phyloP scores from a whole-genome alignment of 2,329 filamentous ascomycete genomes.

The Falciphora oryzae region DNA sequence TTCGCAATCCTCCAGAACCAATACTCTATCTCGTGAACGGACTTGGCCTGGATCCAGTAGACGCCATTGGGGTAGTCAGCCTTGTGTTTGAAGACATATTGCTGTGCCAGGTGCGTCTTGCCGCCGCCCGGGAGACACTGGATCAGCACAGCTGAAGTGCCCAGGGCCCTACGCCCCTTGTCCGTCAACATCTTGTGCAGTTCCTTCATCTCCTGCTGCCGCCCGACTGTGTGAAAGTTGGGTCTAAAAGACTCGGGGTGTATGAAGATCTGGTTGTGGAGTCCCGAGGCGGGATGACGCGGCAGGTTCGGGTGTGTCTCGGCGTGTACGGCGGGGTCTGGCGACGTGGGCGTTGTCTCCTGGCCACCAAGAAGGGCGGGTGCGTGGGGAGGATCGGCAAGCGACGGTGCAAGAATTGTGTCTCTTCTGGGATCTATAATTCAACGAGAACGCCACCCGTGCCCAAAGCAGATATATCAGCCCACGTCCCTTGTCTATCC shows the following conservation, averaged over 20 bases:
- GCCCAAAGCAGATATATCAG: conserved; percentile 5
- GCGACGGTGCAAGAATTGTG: conserved; percentile 6
- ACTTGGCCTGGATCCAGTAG: conserved; percentile 64
- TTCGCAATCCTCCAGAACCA: conserved; percentile 63
- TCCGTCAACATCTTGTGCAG: conserved; percentile 57
- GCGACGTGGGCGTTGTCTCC: background rate
- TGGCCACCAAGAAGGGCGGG: background rate
- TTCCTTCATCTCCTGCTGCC: conserved; percentile 48
- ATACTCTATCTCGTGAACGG: conserved; percentile 49
- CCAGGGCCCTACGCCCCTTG: conserved; percentile 45
- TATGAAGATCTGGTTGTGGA: conserved; percentile 27
- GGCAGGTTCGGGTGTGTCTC: background rate
- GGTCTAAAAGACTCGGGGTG: conserved; percentile 54
- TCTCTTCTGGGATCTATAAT: conserved; percentile 10
- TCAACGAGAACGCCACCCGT: conserved; percentile 1
- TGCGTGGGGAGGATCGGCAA: conserved; percentile 1
- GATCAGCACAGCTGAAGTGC: conserved; percentile 58
- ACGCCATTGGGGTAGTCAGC: conserved; percentile 58
- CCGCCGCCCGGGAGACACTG: conserved; percentile 60
- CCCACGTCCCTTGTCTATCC: background rate
- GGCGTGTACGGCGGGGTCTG: background rate
- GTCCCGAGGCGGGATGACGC: conserved; percentile 12
- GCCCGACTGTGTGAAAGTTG: conserved; percentile 58
- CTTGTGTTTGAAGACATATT: conserved; percentile 59
- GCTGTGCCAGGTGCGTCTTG: conserved; percentile 62